Evolutionary conservation across 2,329 filamentous ascomycete species (phyloP).

Genomic region (Monosporascus sp.): DNA sequence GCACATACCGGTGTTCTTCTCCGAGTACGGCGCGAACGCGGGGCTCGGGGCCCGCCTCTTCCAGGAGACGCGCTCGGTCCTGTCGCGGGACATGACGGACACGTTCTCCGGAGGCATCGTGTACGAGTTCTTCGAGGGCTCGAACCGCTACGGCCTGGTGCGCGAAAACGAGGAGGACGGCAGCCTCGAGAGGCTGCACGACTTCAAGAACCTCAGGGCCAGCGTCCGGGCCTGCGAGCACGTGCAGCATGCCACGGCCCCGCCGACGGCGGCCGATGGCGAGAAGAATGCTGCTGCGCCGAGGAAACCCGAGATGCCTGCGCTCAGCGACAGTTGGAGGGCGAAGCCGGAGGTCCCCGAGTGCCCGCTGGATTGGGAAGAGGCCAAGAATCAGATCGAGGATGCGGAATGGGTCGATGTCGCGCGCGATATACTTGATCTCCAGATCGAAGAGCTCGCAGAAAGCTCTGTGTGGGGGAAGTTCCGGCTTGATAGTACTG

Average conservation of each 20-base stretch:
- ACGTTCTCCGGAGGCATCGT: conserved; percentile 55
- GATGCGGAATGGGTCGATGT: conserved; percentile 20
- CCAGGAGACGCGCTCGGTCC: conserved; percentile 52
- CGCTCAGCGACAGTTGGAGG: background rate
- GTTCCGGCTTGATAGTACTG: conserved; percentile 7
- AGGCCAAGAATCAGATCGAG: conserved; percentile 5
- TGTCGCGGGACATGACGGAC: conserved; percentile 48
- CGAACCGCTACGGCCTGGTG: conserved; percentile 41
- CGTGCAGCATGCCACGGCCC: background rate
- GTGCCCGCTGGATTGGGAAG: conserved; percentile 15
- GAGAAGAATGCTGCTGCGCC: background rate
- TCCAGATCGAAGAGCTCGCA: conserved; percentile 9
- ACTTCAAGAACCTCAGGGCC: conserved; percentile 9
- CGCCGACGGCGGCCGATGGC: background rate
- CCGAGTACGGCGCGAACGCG: conserved; percentile 52
- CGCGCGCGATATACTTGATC: conserved; percentile 3
- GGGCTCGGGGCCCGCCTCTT: conserved; percentile 44
- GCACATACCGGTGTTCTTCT: conserved; percentile 49
- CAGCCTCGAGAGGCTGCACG: conserved; percentile 1
- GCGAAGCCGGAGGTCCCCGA: conserved; percentile 1
- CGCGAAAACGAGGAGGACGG: background rate
- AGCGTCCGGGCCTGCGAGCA: background rate
- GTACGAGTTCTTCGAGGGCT: conserved; percentile 56
- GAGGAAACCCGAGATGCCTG: conserved; percentile 6
- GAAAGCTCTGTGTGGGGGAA: conserved; percentile 4